phyloP scores from a whole-genome alignment of 805 yeast species.

The Yueomyces sp. region DNA sequence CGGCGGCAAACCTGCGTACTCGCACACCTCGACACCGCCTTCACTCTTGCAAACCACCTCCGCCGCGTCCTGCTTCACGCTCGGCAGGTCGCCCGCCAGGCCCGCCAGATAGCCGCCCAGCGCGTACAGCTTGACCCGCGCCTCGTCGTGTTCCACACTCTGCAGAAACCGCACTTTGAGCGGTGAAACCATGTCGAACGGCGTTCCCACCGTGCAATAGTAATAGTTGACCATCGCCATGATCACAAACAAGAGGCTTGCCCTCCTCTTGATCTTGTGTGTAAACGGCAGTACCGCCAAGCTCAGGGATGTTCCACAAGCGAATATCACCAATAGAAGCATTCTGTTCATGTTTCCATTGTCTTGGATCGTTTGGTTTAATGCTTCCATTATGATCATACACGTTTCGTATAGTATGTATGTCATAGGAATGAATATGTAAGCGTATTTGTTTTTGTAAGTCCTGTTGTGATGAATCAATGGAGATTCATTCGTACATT shows the following conservation, averaged over 20 bases:
- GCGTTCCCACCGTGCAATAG: neutral
- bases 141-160: constrained; percentile 27
- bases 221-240: constrained; percentile 8
- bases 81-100: constrained; percentile 50
- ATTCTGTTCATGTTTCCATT: constrained; percentile 30
- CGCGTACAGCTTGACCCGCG: too few relatives aligned
- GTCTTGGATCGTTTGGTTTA: constrained; percentile 63
- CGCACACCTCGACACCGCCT: constrained; percentile 39
- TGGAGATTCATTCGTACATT: too few relatives aligned
- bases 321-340: constrained; percentile 23
- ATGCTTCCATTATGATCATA: constrained; percentile 36
- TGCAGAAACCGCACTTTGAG: constrained; percentile 63
- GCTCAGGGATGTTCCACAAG: constrained; percentile 27
- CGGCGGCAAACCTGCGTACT: constrained; percentile 37
- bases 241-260: constrained; percentile 30
- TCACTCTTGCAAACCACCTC: constrained; percentile 25
- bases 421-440: too few relatives aligned
- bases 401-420: too few relatives aligned
- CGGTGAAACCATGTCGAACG: constrained; percentile 29
- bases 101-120: constrained; percentile 19
- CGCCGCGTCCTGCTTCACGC: constrained; percentile 29
- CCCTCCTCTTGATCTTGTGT: constrained; percentile 46
- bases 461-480: too few relatives aligned
- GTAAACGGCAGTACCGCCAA: constrained; percentile 53
- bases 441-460: too few relatives aligned